These are phyloP conservation scores for Trichosanthes truncata DNA, from an alignment of 306 rosid species.

Conservation along the genomic window DNA sequence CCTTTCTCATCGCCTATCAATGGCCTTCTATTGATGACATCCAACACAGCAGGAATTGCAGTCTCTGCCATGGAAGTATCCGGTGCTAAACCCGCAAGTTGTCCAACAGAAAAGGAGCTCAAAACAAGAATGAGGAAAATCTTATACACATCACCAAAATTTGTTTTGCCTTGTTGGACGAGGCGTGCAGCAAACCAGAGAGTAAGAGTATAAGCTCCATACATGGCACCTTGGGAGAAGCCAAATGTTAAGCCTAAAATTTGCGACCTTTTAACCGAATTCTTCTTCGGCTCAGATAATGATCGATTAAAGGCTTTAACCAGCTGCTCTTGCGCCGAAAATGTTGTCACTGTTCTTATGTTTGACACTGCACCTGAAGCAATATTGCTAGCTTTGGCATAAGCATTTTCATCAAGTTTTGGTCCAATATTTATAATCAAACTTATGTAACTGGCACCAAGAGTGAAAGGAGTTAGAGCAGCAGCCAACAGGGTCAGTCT, in stretches of 20 bases:
- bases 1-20: constrained; percentile 28
- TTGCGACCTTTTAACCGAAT: constrained; percentile 54
- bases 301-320: constrained; percentile 61
- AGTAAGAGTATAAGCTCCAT: constrained; percentile 69
- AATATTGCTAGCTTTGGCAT: constrained; percentile 73
- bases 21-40: constrained; percentile 56
- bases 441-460: constrained; percentile 79
- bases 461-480: constrained; percentile 77
- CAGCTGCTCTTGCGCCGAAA: constrained; percentile 73
- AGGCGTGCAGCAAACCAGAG: constrained; percentile 76
- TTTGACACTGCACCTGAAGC: constrained; percentile 90
- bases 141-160: constrained; percentile 51
- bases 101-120: constrained; percentile 91
- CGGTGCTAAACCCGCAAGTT: constrained; percentile 83
- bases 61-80: constrained; percentile 68
- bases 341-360: constrained; percentile 71
- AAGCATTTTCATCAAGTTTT: constrained; percentile 48
- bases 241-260: constrained; percentile 62
- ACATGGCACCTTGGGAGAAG: constrained; percentile 69
- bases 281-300: constrained; percentile 48
- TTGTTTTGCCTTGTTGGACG: constrained; percentile 29
- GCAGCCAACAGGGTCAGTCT: constrained; percentile 57
- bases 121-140: constrained; percentile 86
- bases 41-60: constrained; percentile 59
- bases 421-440: constrained; percentile 72